Conservation (phyloP, 106 monocot species). For the Phalaenopsis equestris region DNA sequence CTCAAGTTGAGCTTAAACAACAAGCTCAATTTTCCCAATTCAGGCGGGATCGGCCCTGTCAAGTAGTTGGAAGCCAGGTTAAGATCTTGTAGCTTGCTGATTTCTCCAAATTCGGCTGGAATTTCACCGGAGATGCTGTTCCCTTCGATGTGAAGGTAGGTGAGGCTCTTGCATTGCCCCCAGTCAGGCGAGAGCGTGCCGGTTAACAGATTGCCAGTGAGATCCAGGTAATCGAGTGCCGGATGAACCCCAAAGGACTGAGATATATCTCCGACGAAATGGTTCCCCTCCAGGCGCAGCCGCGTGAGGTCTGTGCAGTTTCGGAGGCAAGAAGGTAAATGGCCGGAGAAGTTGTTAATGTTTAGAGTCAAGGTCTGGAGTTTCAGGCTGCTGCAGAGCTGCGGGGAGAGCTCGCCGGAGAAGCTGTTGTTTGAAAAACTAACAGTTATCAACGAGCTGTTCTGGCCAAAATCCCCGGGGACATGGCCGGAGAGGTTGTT, state of each 20-base stretch:
- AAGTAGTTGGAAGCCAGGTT: slow-evolving; percentile 36
- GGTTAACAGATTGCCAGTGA: slow-evolving; percentile 38
- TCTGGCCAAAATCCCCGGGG: slow-evolving; percentile 38
- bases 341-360: slow-evolving; percentile 52
- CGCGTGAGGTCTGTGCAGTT: slow-evolving; percentile 33
- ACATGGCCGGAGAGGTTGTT: slow-evolving; percentile 48
- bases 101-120: slow-evolving; percentile 24
- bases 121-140: slow-evolving; percentile 48
- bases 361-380: slow-evolving; percentile 35
- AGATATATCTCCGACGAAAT: slow-evolving; percentile 54
- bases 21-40: slow-evolving; percentile 13
- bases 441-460: slow-evolving; percentile 13
- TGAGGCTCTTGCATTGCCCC: slow-evolving; percentile 43
- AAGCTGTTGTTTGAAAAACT: slow-evolving; percentile 57
- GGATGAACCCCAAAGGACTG: slow-evolving; percentile 47
- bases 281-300: slow-evolving; percentile 44
- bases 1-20: slow-evolving; percentile 64
- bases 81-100: slow-evolving; percentile 22
- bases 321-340: slow-evolving; percentile 47
- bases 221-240: slow-evolving; percentile 34
- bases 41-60: slow-evolving; percentile 41
- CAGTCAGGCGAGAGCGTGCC: slow-evolving; percentile 55
- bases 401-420: slow-evolving; percentile 35
- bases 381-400: slow-evolving; percentile 34
- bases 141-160: slow-evolving; percentile 20